These are phyloP conservation scores for Blastocystis sp. DNA, from an alignment of 352 stramenopile species.

Conservation along the genomic window DNA sequence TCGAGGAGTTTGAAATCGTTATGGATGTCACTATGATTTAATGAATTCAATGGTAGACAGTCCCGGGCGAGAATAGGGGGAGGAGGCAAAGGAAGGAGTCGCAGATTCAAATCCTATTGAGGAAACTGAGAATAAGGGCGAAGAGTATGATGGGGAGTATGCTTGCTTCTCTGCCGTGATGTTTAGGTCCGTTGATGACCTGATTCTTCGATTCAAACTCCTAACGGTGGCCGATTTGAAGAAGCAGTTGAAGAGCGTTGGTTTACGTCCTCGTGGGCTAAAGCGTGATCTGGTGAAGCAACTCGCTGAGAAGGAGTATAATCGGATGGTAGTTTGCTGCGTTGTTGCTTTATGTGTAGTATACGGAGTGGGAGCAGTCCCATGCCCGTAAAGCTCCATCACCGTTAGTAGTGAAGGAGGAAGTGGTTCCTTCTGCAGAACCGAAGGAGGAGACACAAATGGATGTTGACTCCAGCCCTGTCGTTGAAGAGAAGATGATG, in stretches of 20 bases:
- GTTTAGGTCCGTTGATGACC: constrained; percentile 28
- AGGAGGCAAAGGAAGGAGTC: neutral
- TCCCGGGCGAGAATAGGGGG: constrained; percentile 73
- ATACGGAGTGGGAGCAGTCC: constrained; percentile 25
- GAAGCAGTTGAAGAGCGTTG: constrained; percentile 8
- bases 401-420: too few relatives aligned
- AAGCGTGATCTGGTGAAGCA: constrained; percentile 27
- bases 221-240: constrained; percentile 48
- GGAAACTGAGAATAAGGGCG: neutral
- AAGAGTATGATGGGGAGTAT: constrained; percentile 35
- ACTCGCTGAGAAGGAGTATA: constrained; percentile 42
- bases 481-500: too few relatives aligned
- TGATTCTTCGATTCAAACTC: constrained; percentile 2
- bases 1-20: constrained; percentile 22
- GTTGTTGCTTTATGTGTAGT: constrained; percentile 2
- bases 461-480: too few relatives aligned
- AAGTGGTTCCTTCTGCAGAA: too few relatives aligned
- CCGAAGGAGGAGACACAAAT: too few relatives aligned
- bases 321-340: neutral
- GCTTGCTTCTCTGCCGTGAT: neutral
- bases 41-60: neutral
- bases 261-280: constrained; percentile 10
- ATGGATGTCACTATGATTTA: constrained; percentile 18
- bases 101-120: neutral
- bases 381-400: neutral